Evolutionary conservation across 2,329 filamentous ascomycete species (phyloP).

Genomic region (Penicillium sp.): DNA sequence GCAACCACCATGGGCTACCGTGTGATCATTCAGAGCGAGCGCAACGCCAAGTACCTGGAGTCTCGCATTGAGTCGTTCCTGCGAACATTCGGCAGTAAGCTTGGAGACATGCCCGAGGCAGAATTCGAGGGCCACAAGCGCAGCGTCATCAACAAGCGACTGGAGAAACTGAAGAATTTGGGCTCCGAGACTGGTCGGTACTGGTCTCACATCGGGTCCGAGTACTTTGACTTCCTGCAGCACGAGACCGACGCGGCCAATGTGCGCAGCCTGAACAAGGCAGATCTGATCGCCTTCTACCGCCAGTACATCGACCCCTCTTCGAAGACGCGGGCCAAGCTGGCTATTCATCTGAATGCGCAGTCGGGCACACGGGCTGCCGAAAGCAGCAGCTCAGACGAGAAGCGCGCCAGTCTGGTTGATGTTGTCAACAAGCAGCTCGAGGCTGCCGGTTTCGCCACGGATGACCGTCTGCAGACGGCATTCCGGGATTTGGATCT

Average conservation of each 20-base stretch:
- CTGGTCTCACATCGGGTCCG: conserved; percentile 77
- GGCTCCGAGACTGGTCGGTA: conserved; percentile 75
- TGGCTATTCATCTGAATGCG: conserved; percentile 77
- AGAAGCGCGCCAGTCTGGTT: conserved; percentile 42
- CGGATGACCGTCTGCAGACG: conserved; percentile 42
- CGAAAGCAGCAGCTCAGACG: conserved; percentile 32
- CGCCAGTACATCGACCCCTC: conserved; percentile 66
- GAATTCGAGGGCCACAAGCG: conserved; percentile 90
- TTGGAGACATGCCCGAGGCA: conserved; percentile 70
- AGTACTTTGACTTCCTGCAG: conserved; percentile 85
- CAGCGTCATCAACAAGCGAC: conserved; percentile 75
- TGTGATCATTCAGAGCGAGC: conserved; percentile 90
- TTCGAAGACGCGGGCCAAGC: conserved; percentile 70
- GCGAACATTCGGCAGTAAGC: conserved; percentile 56
- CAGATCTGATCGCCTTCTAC: conserved; percentile 76
- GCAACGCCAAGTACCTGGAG: conserved; percentile 76
- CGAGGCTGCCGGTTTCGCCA: conserved; percentile 43
- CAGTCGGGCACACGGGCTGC: conserved; percentile 52
- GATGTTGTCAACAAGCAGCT: conserved; percentile 46
- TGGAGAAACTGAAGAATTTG: conserved; percentile 91
- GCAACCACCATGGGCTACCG: conserved; percentile 79
- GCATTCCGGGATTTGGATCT: conserved; percentile 46
- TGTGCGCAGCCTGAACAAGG: conserved; percentile 69
- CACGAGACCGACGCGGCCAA: conserved; percentile 71
- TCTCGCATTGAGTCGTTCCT: conserved; percentile 83